A percentile compares a stretch with the other conserved stretches of the same genome.
Conservation (phyloP, 495 filamentous ascomycete species). For the Penicillium canescens region DNA sequence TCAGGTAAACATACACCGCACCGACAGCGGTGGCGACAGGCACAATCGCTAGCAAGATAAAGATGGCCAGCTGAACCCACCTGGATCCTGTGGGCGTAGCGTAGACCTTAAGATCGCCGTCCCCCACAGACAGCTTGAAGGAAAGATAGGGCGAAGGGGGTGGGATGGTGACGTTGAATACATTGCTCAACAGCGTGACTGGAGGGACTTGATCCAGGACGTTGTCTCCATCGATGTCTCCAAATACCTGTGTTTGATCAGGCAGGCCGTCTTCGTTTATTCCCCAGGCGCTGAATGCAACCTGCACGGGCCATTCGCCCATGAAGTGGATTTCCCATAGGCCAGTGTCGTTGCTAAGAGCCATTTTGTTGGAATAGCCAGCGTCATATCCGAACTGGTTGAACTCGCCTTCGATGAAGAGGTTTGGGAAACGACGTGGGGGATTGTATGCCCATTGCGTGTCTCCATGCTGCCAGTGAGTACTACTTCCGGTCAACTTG, state of each 20-base stretch:
- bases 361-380: conserved; percentile 56
- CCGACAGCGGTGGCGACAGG: conserved; percentile 51
- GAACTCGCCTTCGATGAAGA: conserved; percentile 64
- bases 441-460: conserved; percentile 31
- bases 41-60: conserved; percentile 54
- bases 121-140: conserved; percentile 56
- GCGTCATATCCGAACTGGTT: conserved; percentile 70
- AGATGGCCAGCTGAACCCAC: conserved; percentile 56
- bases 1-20: conserved; percentile 60
- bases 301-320: conserved; percentile 62
- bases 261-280: conserved; percentile 65
- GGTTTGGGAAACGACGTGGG: conserved; percentile 59
- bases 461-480: conserved; percentile 64
- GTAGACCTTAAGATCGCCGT: conserved; percentile 51
- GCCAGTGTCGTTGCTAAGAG: conserved; percentile 46
- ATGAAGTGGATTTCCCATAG: conserved; percentile 62
- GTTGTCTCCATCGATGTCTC: conserved; percentile 60
- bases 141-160: conserved; percentile 56
- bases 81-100: conserved; percentile 53
- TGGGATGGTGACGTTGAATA: conserved; percentile 44
- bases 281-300: conserved; percentile 68
- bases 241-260: conserved; percentile 56
- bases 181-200: conserved; percentile 11
- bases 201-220: conserved; percentile 12
- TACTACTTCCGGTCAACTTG: conserved; percentile 61